Percentiles rank a stretch among this genome's conserved stretches.
These are phyloP conservation scores for Saccharomycopsis sp. DNA, from an alignment of 805 yeast genomes.

Conservation along the genomic window DNA sequence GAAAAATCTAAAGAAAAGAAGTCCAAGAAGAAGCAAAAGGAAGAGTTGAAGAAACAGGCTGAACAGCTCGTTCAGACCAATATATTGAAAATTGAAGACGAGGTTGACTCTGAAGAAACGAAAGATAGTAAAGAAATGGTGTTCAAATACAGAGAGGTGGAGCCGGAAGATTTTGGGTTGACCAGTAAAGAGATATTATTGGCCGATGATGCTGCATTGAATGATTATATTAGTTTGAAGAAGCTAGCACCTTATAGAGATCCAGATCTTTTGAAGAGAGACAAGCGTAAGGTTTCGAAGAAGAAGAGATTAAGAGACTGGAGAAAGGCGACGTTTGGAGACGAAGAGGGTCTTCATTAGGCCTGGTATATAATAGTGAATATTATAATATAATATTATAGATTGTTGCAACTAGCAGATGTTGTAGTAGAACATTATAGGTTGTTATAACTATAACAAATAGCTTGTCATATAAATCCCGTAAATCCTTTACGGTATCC, in stretches of 20 bases:
- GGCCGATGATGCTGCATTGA: constrained; percentile 83
- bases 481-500: too few relatives aligned
- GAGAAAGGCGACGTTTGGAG: constrained; percentile 76
- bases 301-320: constrained; percentile 79
- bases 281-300: constrained; percentile 78
- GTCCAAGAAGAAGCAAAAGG: constrained; percentile 54
- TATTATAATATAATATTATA: too few relatives aligned
- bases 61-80: constrained; percentile 74
- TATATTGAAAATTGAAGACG: constrained; percentile 52
- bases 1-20: constrained; percentile 53
- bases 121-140: constrained; percentile 40
- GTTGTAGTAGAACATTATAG: too few relatives aligned
- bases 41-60: constrained; percentile 57
- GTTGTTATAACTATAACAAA: too few relatives aligned
- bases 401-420: too few relatives aligned
- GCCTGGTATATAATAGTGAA: not conserved
- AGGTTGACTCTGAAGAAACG: constrained; percentile 40
- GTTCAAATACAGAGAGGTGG: constrained; percentile 88
- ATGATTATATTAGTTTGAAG: constrained; percentile 80
- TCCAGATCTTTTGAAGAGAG: constrained; percentile 62
- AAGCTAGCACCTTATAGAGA: constrained; percentile 91
- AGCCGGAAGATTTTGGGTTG: constrained; percentile 89
- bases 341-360: constrained; percentile 39
- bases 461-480: too few relatives aligned
- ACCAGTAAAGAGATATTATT: constrained; percentile 78